Evolutionary conservation across 1,284 basidiomycete genomes (phyloP).

Genomic region (Porogramme epimiltina): DNA sequence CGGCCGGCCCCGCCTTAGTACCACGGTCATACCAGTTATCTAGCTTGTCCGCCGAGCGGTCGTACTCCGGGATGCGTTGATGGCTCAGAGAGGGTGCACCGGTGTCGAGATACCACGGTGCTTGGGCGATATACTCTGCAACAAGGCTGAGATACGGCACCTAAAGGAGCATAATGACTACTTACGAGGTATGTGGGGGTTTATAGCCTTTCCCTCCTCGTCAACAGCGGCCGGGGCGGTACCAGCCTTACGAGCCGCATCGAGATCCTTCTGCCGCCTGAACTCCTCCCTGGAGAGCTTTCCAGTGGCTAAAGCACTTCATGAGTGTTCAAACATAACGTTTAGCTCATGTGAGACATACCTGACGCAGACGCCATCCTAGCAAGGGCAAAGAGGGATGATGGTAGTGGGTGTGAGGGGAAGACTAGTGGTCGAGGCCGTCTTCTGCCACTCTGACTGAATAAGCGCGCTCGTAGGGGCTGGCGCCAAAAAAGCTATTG

Average conservation of each 20-base stretch:
- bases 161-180: conserved; percentile 19
- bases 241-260: conserved; percentile 95
- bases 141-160: conserved; percentile 5
- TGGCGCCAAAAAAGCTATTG: conserved; percentile 29
- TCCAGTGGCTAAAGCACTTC: conserved; percentile 41
- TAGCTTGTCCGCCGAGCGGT: conserved; percentile 68
- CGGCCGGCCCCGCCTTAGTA: conserved; percentile 83
- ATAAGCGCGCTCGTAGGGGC: conserved; percentile 1
- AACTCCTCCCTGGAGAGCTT: conserved; percentile 95
- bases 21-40: conserved; percentile 94
- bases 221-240: conserved; percentile 95
- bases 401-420: neutral
- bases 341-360: conserved; percentile 8
- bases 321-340: neutral
- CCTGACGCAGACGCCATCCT: conserved; percentile 23
- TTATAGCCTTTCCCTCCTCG: conserved; percentile 93
- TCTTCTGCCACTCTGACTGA: neutral
- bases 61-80: conserved; percentile 82
- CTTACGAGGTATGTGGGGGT: conserved; percentile 96
- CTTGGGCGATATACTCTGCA: conserved; percentile 90
- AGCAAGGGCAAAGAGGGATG: neutral
- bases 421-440: neutral
- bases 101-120: conserved; percentile 97
- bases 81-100: conserved; percentile 91
- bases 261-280: conserved; percentile 92